phyloP scores from a whole-genome alignment of 2,329 filamentous ascomycete species.

The Decorospora gaudefroyi region DNA sequence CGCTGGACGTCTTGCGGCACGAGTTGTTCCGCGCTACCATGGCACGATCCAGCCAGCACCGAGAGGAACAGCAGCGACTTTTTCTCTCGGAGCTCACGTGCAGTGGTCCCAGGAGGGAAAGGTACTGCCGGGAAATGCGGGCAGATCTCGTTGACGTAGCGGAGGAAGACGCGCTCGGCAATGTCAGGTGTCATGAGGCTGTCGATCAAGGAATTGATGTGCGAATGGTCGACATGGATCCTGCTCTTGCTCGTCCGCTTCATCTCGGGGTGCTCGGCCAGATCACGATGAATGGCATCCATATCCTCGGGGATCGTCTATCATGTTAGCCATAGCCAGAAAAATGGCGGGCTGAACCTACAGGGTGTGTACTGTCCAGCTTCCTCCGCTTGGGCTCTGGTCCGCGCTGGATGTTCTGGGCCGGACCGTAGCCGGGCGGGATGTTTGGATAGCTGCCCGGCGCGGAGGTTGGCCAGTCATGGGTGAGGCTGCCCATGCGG shows the following conservation, averaged over 20 bases:
- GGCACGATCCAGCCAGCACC: conserved; percentile 60
- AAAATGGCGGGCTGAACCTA: conserved; percentile 17
- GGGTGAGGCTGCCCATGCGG: conserved; percentile 33
- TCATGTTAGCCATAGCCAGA: conserved; percentile 5
- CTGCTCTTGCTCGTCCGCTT: conserved; percentile 37
- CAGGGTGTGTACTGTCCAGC: conserved; percentile 34
- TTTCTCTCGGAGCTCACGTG: conserved; percentile 59
- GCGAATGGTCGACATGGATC: conserved; percentile 43
- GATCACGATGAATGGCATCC: conserved; percentile 45
- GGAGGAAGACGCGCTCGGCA: conserved; percentile 61
- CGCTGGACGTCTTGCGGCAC: conserved; percentile 62
- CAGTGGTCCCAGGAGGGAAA: conserved; percentile 59
- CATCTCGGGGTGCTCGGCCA: conserved; percentile 44
- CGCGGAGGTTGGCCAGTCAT: conserved; percentile 36
- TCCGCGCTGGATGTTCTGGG: conserved; percentile 37
- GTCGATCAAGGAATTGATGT: conserved; percentile 49
- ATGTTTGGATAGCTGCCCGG: conserved; percentile 30
- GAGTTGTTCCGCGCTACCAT: conserved; percentile 49
- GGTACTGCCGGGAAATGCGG: conserved; percentile 63
- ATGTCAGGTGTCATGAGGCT: conserved; percentile 56
- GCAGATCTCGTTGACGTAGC: conserved; percentile 60
- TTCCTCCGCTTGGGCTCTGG: conserved; percentile 43
- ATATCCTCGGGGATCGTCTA: conserved; percentile 47
- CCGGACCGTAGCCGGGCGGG: conserved; percentile 40
- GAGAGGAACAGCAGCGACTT: conserved; percentile 65